A percentile compares a stretch with the other conserved stretches of the same genome.
Conservation (phyloP, 2,329 filamentous ascomycete genomes). For the Colletotrichum godetiae region DNA sequence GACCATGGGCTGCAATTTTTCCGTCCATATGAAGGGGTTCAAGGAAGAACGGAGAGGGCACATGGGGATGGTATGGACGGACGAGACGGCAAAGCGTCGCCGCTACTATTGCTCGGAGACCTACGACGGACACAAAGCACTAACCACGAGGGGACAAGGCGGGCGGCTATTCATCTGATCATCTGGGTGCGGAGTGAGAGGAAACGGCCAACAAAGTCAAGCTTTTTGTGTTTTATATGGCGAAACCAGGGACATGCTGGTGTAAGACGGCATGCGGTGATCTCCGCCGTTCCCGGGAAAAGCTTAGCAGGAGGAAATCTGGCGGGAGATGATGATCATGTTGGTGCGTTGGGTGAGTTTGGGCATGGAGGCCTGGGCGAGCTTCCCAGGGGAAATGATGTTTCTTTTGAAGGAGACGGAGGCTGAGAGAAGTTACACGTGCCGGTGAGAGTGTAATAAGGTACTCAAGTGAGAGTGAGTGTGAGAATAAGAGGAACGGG, state of each 20-base stretch:
- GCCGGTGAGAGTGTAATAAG: too few relatives aligned
- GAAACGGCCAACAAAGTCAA: slow-evolving; percentile 18
- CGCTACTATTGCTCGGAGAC: neutral
- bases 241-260: slow-evolving; percentile 19
- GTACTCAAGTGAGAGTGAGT: too few relatives aligned
- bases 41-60: neutral
- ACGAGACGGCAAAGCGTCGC: neutral
- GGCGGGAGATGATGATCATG: neutral
- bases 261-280: slow-evolving; percentile 1
- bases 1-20: slow-evolving; percentile 15
- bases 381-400: neutral
- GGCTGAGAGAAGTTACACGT: neutral
- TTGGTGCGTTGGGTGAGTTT: neutral
- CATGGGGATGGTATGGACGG: neutral
- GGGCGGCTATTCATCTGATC: slow-evolving; percentile 8
- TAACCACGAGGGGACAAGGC: neutral
- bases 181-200: neutral
- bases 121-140: too few relatives aligned
- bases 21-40: slow-evolving; percentile 27
- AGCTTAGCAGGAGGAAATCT: neutral
- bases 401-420: neutral
- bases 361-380: slow-evolving; percentile 15
- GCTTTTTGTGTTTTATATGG: slow-evolving; percentile 15
- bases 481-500: neutral
- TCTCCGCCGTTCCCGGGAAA: slow-evolving; percentile 11